Conservation (phyloP, 2,329 filamentous ascomycete genomes). For the Sodiomyces alkalinus region DNA sequence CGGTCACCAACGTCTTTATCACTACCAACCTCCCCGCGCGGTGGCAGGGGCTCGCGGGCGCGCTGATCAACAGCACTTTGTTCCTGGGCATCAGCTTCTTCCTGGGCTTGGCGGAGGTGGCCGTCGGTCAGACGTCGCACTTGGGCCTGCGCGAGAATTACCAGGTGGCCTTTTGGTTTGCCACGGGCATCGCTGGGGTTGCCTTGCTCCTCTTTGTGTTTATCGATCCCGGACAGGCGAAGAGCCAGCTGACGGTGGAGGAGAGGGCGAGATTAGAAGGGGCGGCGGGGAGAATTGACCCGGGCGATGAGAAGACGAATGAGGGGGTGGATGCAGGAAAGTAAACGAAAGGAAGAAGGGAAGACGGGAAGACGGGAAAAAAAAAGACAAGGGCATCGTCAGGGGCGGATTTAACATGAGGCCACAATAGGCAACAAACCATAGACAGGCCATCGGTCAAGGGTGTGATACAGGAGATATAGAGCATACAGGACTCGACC, state of each 20-base stretch:
- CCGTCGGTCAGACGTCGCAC: conserved; percentile 30
- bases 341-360: no score
- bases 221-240: conserved; percentile 19
- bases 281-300: no score
- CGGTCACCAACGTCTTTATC: conserved; percentile 63
- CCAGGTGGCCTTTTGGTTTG: conserved; percentile 52
- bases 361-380: no score
- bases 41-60: conserved; percentile 57
- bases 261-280: conserved; percentile 1
- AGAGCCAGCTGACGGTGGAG: conserved; percentile 10
- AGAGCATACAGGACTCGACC: no score
- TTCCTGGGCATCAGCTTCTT: conserved; percentile 60
- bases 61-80: conserved; percentile 53
- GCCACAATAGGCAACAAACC: no score
- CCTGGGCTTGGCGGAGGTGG: conserved; percentile 55
- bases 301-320: no score
- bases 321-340: no score
- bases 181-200: conserved; percentile 36
- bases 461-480: no score
- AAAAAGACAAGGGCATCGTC: no score
- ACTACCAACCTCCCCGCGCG: conserved; percentile 53
- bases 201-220: conserved; percentile 39
- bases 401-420: no score
- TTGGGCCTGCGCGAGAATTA: conserved; percentile 37
- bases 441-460: no score